Evolutionary conservation across 2,329 filamentous ascomycete species (phyloP).

Genomic region (Verticillium klebahnii): DNA sequence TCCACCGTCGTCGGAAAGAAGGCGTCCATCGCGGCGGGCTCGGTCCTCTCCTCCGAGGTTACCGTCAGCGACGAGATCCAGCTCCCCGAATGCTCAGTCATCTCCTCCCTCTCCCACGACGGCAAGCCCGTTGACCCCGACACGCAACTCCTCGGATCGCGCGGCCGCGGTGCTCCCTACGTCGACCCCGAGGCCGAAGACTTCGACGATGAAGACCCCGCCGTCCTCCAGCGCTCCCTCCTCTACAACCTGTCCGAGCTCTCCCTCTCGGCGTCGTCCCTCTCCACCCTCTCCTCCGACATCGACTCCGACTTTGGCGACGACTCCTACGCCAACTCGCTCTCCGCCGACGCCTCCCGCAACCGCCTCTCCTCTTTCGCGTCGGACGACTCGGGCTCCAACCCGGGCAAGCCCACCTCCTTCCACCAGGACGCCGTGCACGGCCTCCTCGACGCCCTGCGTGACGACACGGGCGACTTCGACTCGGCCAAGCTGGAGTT

Average conservation of each 20-base stretch:
- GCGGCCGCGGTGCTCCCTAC: conserved; percentile 47
- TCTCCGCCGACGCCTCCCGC: conserved; percentile 57
- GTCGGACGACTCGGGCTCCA: conserved; percentile 64
- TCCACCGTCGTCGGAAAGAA: conserved; percentile 66
- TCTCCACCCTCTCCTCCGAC: conserved; percentile 60
- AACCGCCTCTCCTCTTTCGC: conserved; percentile 68
- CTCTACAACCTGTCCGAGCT: conserved; percentile 49
- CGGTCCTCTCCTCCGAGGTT: conserved; percentile 76
- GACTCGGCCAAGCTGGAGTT: conserved; percentile 83
- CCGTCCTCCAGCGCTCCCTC: conserved; percentile 49
- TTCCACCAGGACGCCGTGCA: conserved; percentile 87
- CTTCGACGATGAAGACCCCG: conserved; percentile 43
- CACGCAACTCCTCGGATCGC: conserved; percentile 39
- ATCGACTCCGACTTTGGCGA: conserved; percentile 62
- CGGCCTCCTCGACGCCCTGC: conserved; percentile 81
- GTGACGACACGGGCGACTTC: conserved; percentile 71
- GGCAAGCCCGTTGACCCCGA: conserved; percentile 35
- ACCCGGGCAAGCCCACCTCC: conserved; percentile 38
- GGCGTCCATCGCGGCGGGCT: conserved; percentile 65
- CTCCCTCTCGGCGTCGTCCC: conserved; percentile 49
- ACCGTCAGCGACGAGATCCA: conserved; percentile 59
- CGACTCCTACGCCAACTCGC: conserved; percentile 51
- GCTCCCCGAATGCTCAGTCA: conserved; percentile 27
- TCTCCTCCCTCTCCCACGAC: conserved; percentile 31
- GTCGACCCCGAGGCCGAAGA: conserved; percentile 43